Conservation (phyloP, 1,284 basidiomycete genomes). For the Sanghuangporus sanghuang region DNA sequence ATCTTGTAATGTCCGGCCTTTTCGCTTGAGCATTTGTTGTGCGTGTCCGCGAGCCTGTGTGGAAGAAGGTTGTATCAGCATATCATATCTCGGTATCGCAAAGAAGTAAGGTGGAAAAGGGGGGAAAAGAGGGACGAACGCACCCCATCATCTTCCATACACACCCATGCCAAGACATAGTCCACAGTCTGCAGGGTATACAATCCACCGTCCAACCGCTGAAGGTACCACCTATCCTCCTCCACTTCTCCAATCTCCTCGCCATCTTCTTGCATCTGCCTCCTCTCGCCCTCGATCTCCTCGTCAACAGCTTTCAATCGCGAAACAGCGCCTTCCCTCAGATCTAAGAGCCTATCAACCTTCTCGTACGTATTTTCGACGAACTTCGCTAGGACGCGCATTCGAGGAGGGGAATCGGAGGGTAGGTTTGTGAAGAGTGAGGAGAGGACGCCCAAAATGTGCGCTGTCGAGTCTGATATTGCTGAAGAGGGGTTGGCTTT, state of each 20-base stretch:
- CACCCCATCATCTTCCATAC: conserved; percentile 98
- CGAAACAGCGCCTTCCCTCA: conserved; percentile 64
- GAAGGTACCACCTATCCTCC: conserved; percentile 78
- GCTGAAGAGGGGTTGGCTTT: conserved; percentile 53
- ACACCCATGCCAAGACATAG: conserved; percentile 91
- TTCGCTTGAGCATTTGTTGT: conserved; percentile 68
- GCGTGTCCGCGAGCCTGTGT: conserved; percentile 68
- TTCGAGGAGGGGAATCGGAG: conserved; percentile 78
- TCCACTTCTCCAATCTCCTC: conserved; percentile 59
- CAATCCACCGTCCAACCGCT: conserved; percentile 80
- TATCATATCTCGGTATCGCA: background rate
- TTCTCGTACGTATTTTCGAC: conserved; percentile 91
- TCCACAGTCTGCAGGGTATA: conserved; percentile 89
- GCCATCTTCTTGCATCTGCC: conserved; percentile 53
- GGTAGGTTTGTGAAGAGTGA: conserved; percentile 87
- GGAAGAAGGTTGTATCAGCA: conserved; percentile 11
- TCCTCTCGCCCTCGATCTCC: conserved; percentile 62
- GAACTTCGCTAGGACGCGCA: conserved; percentile 89
- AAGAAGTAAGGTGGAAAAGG: conserved; percentile 11
- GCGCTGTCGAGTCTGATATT: conserved; percentile 69
- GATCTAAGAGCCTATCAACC: conserved; percentile 86
- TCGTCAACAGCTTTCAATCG: conserved; percentile 56
- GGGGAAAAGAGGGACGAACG: conserved; percentile 25
- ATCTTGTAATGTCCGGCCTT: conserved; percentile 59
- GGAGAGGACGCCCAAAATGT: conserved; percentile 83